Conservation (phyloP, 2,329 filamentous ascomycete species). For the Hypocreales sp. region DNA sequence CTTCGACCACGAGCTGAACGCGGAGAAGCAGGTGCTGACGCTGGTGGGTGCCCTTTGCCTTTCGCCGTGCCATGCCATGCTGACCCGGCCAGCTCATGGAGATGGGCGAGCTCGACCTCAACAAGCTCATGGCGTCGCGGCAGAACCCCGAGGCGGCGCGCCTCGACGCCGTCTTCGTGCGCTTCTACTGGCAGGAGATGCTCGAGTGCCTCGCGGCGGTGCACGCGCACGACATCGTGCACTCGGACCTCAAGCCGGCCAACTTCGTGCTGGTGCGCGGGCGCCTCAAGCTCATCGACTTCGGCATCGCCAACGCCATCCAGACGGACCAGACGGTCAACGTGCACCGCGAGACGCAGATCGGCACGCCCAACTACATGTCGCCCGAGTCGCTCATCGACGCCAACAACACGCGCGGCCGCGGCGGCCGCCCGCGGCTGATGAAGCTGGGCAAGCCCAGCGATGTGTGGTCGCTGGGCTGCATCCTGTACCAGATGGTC, state of each 20-base stretch:
- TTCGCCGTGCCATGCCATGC: not conserved
- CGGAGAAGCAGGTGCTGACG: conserved; percentile 75
- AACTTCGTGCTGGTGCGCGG: conserved; percentile 93
- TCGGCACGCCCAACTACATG: conserved; percentile 98
- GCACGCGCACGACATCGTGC: conserved; percentile 81
- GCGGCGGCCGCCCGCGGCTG: conserved; percentile 47
- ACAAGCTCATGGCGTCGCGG: conserved; percentile 64
- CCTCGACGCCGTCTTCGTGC: conserved; percentile 80
- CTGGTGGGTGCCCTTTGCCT: conserved; percentile 47
- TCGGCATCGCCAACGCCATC: conserved; percentile 95
- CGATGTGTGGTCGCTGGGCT: conserved; percentile 92
- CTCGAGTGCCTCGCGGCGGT: conserved; percentile 85
- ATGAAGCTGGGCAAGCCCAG: conserved; percentile 95
- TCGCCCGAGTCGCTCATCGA: conserved; percentile 88
- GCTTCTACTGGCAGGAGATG: conserved; percentile 99
- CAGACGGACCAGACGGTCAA: conserved; percentile 93
- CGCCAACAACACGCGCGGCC: conserved; percentile 49
- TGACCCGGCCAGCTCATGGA: conserved; percentile 62
- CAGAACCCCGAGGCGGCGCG: conserved; percentile 56
- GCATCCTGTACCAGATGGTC: conserved; percentile 94
- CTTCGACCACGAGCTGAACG: conserved; percentile 86
- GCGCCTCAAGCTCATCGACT: conserved; percentile 89
- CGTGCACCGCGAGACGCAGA: conserved; percentile 86
- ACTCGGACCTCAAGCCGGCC: conserved; percentile 91
- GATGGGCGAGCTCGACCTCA: conserved; percentile 86